Evolutionary conservation across 129 eudicot genomes (phyloP).

Genomic region (Dittrichia graveolens): DNA sequence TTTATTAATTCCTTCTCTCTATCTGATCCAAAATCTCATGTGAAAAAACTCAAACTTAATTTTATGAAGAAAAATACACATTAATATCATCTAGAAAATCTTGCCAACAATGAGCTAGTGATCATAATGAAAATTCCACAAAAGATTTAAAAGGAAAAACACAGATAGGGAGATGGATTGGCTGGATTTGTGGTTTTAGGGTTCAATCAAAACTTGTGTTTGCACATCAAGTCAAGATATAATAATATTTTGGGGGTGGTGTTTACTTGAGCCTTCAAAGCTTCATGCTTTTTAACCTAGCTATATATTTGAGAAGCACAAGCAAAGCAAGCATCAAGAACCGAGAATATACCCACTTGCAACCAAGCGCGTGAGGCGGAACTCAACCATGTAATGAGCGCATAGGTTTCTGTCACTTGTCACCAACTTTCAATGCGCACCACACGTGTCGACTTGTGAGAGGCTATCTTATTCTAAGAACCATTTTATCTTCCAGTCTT

Average conservation of each 20-base stretch:
- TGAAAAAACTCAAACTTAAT: background rate
- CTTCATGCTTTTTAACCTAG: conserved; percentile 31
- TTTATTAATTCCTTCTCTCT: background rate
- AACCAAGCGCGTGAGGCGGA: conserved; percentile 18
- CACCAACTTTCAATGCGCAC: conserved; percentile 13
- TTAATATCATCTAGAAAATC: background rate
- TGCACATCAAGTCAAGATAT: background rate
- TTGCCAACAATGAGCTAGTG: background rate
- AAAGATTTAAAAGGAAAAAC: background rate
- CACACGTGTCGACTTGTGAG: conserved; percentile 31
- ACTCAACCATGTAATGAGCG: conserved; percentile 3
- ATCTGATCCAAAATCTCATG: conserved; percentile 21
- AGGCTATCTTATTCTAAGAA: background rate
- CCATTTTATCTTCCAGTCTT: background rate
- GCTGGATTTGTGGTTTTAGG: conserved; percentile 21
- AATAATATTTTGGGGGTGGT: conserved; percentile 37
- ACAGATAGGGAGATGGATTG: background rate
- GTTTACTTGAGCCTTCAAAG: conserved; percentile 28
- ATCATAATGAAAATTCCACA: background rate
- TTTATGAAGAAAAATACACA: background rate
- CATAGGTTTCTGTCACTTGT: conserved; percentile 20
- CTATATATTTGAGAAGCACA: conserved; percentile 22
- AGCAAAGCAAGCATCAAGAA: conserved; percentile 32
- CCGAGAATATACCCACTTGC: conserved; percentile 15
- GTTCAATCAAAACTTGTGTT: background rate